Base-by-base conservation (phyloP, 139 green algal genomes). In the Closterium sp. region DNA sequence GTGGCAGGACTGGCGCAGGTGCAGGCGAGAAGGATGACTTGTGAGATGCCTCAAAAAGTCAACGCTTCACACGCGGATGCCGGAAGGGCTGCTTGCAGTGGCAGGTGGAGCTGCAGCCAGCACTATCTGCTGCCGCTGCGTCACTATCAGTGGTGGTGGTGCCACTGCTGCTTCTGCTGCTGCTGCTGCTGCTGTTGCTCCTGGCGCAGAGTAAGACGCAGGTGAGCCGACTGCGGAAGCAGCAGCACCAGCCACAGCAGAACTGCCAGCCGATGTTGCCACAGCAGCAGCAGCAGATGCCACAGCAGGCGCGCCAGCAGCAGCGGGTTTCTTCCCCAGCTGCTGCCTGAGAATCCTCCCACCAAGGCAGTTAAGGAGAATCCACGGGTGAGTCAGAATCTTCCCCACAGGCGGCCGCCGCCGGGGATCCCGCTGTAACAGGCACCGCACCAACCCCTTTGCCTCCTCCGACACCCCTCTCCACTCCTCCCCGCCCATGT, bases 381-480 rank as follows among this genome's bases (percentile, higher is more conserved):
- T 22, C 90, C 90, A 93, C 9, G 90, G 90, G 70, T 90, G 79
- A 10, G 28, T 17, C 29, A 93, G 85, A 22, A 90, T 30, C 88
- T 95, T 73, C 30, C 29, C 84, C 3, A 90, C 92, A 42, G 92
- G 87, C 28, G 94, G 90, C 10, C 92, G 90, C 79, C 28, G n/a
- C n/a, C 31, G 88, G 24, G 91, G 85, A 31, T 95, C 92, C 13
- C 30, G n/a, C 11, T 28, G 31, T 4, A 95, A 45, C 92, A 95
- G 92, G 17, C 92, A 86, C 27, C 34, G 34, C 31, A 95, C 30
- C 85, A 95, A 42, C 32, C 86, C 92, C n/a, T 92, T 92, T 9
- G 92, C 92, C 30, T 90, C 92, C 28, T 28, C 27, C 0, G 92
- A 94, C 34, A 95, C 93, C 22, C 89, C 38, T 7, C 29, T 50